Conservation (phyloP, 352 stramenopile species). For the Phytopythium mirpurense region DNA sequence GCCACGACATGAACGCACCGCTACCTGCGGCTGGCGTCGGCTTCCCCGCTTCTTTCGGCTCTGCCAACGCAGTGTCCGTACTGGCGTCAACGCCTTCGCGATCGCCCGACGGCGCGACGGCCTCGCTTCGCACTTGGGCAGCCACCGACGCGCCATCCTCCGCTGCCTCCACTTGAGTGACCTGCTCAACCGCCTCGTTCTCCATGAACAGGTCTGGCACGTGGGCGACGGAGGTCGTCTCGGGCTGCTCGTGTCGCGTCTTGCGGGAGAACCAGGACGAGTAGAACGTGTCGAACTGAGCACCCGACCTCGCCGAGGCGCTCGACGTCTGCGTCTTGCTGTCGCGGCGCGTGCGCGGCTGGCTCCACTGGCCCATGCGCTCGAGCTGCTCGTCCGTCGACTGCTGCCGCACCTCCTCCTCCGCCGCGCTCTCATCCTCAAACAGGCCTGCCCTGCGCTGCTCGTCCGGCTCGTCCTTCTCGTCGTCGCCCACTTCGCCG, state of each 20-base stretch:
- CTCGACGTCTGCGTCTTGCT: constrained; percentile 36
- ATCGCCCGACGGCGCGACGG: not conserved
- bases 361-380: constrained; percentile 69
- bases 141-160: not conserved
- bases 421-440: constrained; percentile 23
- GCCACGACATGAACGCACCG: constrained; percentile 5
- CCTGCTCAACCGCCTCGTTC: not conserved
- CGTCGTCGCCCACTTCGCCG: constrained; percentile 41
- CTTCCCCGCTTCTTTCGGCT: not conserved
- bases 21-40: not conserved
- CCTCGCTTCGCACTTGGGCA: no score
- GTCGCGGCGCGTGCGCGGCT: constrained; percentile 39
- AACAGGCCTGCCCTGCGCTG: constrained; percentile 19
- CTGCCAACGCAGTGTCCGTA: not conserved
- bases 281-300: constrained; percentile 70
- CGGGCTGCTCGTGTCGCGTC: constrained; percentile 21
- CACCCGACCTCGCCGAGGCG: constrained; percentile 30
- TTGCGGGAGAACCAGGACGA: constrained; percentile 70
- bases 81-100: not conserved
- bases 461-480: constrained; percentile 25
- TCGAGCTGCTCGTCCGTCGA: constrained; percentile 47
- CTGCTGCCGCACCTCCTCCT: constrained; percentile 22
- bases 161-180: not conserved
- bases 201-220: not conserved
- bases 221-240: not conserved